Percentiles rank a stretch among this genome's conserved stretches.
These are phyloP conservation scores for Acer saccharum DNA, from an alignment of 345 rosid genomes.

Conservation along the genomic window DNA sequence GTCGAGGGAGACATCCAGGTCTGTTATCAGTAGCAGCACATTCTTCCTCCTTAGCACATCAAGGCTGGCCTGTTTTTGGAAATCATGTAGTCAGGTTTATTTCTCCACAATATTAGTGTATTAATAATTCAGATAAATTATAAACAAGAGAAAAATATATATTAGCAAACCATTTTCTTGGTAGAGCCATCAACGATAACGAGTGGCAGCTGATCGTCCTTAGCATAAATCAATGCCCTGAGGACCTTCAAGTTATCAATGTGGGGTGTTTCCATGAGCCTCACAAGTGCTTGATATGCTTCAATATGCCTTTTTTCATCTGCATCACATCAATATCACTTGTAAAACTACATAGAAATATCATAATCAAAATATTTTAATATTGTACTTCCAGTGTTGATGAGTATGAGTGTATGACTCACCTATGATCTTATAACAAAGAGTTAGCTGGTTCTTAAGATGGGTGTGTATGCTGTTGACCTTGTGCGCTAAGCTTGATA, in stretches of 20 bases:
- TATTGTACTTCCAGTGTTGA: too few species aligned
- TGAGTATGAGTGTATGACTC: not conserved
- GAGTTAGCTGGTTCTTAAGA: constrained; percentile 35
- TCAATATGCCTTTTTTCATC: constrained; percentile 52
- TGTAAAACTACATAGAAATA: not conserved
- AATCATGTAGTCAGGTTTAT: not conserved
- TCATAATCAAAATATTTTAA: too few species aligned
- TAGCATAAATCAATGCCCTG: constrained; percentile 51
- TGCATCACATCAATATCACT: constrained; percentile 24
- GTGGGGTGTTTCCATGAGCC: constrained; percentile 51
- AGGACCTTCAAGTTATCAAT: constrained; percentile 67
- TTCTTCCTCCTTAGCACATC: constrained; percentile 48
- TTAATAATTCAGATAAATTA: not conserved
- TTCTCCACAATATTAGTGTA: not conserved
- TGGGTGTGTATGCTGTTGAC: constrained; percentile 47
- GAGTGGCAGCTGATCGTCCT: constrained; percentile 54
- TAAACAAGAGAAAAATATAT: not conserved
- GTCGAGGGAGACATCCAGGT: constrained; percentile 39
- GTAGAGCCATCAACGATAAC: constrained; percentile 35
- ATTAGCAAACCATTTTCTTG: constrained; percentile 46
- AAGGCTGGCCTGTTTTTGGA: constrained; percentile 41
- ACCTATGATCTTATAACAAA: constrained; percentile 50
- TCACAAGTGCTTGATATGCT: constrained; percentile 40
- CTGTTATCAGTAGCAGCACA: constrained; percentile 62
- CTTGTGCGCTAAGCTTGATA: constrained; percentile 65